These are phyloP conservation scores for Sphaerulina vaccinii DNA, from an alignment of 2,329 filamentous ascomycete genomes.

Conservation along the genomic window DNA sequence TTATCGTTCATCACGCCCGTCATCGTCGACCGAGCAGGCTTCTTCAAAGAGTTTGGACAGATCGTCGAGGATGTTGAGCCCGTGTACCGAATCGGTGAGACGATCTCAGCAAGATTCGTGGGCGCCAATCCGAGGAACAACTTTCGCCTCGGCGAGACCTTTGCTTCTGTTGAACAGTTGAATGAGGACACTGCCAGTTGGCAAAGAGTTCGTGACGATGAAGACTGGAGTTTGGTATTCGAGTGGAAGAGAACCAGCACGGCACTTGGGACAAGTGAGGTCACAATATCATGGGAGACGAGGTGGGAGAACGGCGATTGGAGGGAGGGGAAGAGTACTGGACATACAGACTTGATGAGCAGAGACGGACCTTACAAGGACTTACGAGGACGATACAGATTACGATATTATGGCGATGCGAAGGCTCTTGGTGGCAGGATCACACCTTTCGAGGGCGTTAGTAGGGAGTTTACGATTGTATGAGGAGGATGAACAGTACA, in stretches of 20 bases:
- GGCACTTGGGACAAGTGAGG: slow-evolving; percentile 72
- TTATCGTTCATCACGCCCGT: slow-evolving; percentile 79
- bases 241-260: slow-evolving; percentile 72
- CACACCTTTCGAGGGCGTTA: slow-evolving; percentile 67
- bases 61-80: slow-evolving; percentile 58
- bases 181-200: slow-evolving; percentile 52
- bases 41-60: slow-evolving; percentile 69
- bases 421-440: slow-evolving; percentile 66
- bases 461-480: slow-evolving; percentile 52
- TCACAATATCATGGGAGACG: slow-evolving; percentile 77
- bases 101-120: slow-evolving; percentile 69
- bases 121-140: slow-evolving; percentile 91
- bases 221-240: slow-evolving; percentile 81
- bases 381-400: slow-evolving; percentile 65
- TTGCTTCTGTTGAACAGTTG: slow-evolving; percentile 69
- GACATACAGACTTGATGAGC: slow-evolving; percentile 25
- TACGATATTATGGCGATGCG: slow-evolving; percentile 81
- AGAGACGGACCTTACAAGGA: slow-evolving; percentile 34
- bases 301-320: slow-evolving; percentile 48
- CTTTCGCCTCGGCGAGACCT: slow-evolving; percentile 74
- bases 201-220: slow-evolving; percentile 67
- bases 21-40: slow-evolving; percentile 66
- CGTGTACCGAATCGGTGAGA: slow-evolving; percentile 53
- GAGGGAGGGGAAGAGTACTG: slow-evolving; percentile 5
- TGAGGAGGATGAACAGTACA: slow-evolving; percentile 12